phyloP scores from a whole-genome alignment of 805 yeast species.

The Candida fluviatilis region DNA sequence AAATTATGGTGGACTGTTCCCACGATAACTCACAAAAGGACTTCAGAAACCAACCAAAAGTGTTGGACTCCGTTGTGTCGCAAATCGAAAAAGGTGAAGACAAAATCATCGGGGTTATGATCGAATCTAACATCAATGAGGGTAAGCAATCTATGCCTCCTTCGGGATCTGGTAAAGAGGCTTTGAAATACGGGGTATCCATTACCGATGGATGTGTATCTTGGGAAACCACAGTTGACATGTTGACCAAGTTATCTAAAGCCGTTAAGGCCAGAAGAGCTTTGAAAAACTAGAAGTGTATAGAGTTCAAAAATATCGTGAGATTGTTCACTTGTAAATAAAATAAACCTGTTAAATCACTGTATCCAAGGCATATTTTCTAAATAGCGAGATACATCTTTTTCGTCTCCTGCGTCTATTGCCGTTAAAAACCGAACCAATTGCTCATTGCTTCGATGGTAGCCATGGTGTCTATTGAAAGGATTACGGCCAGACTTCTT shows the following conservation, averaged over 20 bases:
- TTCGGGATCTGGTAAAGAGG: slow-evolving; percentile 43
- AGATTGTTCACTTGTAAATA: not conserved
- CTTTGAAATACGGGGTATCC: slow-evolving; percentile 87
- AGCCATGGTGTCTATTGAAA: slow-evolving; percentile 39
- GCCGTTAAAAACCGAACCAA: slow-evolving; percentile 14
- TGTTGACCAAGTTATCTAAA: slow-evolving; percentile 72
- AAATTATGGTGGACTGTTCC: slow-evolving; percentile 94
- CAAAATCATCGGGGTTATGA: slow-evolving; percentile 87
- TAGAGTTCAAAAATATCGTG: not conserved
- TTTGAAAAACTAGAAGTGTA: slow-evolving; percentile 8
- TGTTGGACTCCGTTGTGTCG: slow-evolving; percentile 73
- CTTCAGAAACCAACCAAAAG: slow-evolving; percentile 92
- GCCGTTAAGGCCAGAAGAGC: slow-evolving; percentile 83
- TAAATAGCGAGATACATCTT: slow-evolving; percentile 8
- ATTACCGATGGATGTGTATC: slow-evolving; percentile 96
- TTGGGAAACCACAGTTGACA: slow-evolving; percentile 82
- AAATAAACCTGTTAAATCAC: not conserved
- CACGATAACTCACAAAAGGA: slow-evolving; percentile 96
- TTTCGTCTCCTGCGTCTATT: slow-evolving; percentile 5
- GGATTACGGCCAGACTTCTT: slow-evolving; percentile 61
- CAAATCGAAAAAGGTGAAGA: slow-evolving; percentile 82
- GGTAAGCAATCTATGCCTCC: slow-evolving; percentile 85
- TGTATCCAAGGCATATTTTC: slow-evolving; percentile 7
- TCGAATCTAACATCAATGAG: slow-evolving; percentile 86
- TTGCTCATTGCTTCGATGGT: slow-evolving; percentile 21